A percentile compares a stretch with the other conserved stretches of the same genome.
Evolutionary conservation across 768 basidiomycete species (phyloP).

Genomic region (Nidularia pulvinata): DNA sequence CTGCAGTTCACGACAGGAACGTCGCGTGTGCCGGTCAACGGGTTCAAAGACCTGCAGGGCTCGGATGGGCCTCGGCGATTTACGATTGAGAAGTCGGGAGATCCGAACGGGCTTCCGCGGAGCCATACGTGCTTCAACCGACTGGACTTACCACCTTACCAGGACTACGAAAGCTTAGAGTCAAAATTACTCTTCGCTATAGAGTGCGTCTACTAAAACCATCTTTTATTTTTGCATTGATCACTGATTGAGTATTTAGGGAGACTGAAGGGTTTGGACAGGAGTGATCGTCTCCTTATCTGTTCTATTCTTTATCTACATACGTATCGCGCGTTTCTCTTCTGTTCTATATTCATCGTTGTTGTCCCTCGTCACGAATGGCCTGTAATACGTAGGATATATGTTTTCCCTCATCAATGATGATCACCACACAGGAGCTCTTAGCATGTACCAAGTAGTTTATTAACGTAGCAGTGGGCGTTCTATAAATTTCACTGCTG

Average conservation of each 20-base stretch:
- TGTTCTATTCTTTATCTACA: neutral
- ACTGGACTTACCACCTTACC: slow-evolving; percentile 87
- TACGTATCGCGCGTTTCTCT: neutral
- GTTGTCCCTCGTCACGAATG: neutral
- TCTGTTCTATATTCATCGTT: neutral
- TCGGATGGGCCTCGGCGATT: slow-evolving; percentile 92
- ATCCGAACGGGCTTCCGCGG: slow-evolving; percentile 84
- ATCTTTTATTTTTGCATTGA: neutral
- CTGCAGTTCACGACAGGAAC: slow-evolving; percentile 90
- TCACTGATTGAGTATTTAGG: slow-evolving; percentile 24
- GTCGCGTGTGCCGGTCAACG: slow-evolving; percentile 87
- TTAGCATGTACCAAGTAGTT: neutral
- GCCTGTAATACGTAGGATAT: neutral
- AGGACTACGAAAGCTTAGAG: slow-evolving; percentile 85
- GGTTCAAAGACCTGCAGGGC: slow-evolving; percentile 94
- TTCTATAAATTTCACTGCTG: neutral
- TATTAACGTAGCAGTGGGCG: neutral
- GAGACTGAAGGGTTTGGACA: slow-evolving; percentile 80
- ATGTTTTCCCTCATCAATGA: neutral
- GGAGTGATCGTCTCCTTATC: slow-evolving; percentile 32
- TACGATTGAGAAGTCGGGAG: slow-evolving; percentile 94
- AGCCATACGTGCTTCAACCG: slow-evolving; percentile 96
- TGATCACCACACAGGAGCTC: neutral
- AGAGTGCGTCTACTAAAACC: slow-evolving; percentile 46
- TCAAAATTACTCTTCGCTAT: slow-evolving; percentile 84